Evolutionary conservation across 176 grass and related monocot species (phyloP).

Genomic region (Dendrocalamus sinicus): DNA sequence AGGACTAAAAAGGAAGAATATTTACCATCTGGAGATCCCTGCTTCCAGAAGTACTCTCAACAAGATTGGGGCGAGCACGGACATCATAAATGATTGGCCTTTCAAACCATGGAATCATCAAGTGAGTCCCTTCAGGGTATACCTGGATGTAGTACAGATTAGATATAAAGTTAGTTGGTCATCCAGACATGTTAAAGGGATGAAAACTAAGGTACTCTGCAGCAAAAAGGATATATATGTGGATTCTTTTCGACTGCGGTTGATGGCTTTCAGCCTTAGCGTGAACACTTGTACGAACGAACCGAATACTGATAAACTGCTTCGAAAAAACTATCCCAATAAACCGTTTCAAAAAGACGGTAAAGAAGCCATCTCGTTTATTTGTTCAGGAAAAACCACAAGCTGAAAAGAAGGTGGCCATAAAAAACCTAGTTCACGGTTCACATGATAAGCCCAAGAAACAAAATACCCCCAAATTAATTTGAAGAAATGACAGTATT

Average conservation of each 20-base stretch:
- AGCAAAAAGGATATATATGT: background rate
- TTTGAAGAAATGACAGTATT: background rate
- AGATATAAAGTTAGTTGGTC: background rate
- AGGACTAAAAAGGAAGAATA: background rate
- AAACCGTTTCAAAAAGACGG: too few relatives aligned
- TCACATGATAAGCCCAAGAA: background rate
- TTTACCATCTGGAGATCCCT: slow-evolving; percentile 88
- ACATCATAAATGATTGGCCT: slow-evolving; percentile 95
- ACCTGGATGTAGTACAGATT: slow-evolving; percentile 49
- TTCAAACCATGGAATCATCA: slow-evolving; percentile 89
- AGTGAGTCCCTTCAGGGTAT: slow-evolving; percentile 92
- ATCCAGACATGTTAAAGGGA: background rate
- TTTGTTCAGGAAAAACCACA: too few relatives aligned
- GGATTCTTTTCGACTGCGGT: too few relatives aligned
- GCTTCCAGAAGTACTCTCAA: slow-evolving; percentile 94
- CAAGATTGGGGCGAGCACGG: slow-evolving; percentile 83
- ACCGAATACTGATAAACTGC: too few relatives aligned
- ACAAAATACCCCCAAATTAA: background rate
- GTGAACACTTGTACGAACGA: too few relatives aligned
- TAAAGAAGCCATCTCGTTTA: too few relatives aligned
- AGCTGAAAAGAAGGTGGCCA: too few relatives aligned
- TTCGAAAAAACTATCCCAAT: too few relatives aligned
- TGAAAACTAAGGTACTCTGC: background rate
- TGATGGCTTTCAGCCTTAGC: too few relatives aligned
- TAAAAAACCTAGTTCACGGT: background rate